Base-by-base conservation (phyloP, 1,139 yeast species). In the Suhomyces ambrosiae region DNA sequence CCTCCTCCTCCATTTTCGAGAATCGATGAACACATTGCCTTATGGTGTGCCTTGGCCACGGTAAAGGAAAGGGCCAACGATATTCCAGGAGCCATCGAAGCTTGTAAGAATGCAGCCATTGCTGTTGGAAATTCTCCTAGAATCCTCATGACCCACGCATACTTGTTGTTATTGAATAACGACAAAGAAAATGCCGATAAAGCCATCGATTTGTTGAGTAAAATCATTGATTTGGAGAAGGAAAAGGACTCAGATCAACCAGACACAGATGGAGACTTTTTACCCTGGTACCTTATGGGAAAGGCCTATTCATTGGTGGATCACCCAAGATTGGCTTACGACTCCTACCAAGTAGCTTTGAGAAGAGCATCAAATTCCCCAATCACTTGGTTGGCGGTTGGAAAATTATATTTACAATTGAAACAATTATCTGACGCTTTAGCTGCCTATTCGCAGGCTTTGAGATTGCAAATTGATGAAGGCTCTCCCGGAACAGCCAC, bases 371-470 rank as follows among this genome's bases (percentile, higher is more conserved):
- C 80, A 13, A 63, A 66, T 23, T 70, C 75, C 10, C 79, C 86
- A 12, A 63, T 79, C 36, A 76, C 83, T 7, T 81, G 87, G 88
- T 58, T 82, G 27, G 80, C 83, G 0, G 80, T 81, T 16, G 88
- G 86, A 1, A 71, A 76, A 18, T 60, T 82, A 34, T 81, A 81
- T 51, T 58, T 81, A 41, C 74, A 73, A 45, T 62, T 80, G 49
- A 75, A 76, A 36, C 87, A 81, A 55, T 57, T 81, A 18, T 76
- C 81, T 3, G 87, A 81, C 50, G 81, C 87, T 0, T 60, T 81
- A 35, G 80, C 83, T 5, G 86, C 86, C 2, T 82, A 79, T 53
- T 75, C 83, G 1, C 85, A 80, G 54, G 86, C 85, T 2, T 68
- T 79, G 24, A 61, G 80, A 32, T 56, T 78, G 17, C 76, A 74